These are phyloP conservation scores for Populus hybrid DNA, from an alignment of 441 rosid species.

Conservation along the genomic window DNA sequence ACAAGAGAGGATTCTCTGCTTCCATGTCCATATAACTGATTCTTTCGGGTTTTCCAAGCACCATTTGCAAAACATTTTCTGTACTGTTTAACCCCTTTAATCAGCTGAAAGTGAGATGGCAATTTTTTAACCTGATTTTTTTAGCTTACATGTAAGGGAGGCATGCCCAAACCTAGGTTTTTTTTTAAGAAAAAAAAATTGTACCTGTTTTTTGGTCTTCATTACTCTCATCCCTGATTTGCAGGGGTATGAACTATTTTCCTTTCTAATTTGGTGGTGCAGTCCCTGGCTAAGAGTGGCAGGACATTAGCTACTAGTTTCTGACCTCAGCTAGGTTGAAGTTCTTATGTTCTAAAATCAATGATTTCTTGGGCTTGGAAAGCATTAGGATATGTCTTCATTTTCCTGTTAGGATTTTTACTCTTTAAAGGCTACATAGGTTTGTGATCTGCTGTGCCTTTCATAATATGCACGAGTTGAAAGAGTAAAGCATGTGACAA, in stretches of 20 bases:
- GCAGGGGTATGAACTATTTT: constrained; percentile 1
- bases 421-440: background rate
- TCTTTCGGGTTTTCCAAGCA: constrained; percentile 51
- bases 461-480: background rate
- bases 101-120: constrained; percentile 19
- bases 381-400: background rate
- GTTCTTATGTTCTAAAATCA: background rate
- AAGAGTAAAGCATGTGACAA: background rate
- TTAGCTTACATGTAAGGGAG: background rate
- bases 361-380: background rate
- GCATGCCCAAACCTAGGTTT: background rate
- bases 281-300: constrained; percentile 1
- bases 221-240: constrained; percentile 9
- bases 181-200: background rate
- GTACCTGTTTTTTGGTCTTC: constrained; percentile 1
- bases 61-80: constrained; percentile 20
- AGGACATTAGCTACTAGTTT: background rate
- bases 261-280: background rate
- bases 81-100: constrained; percentile 14
- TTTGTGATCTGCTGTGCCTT: background rate
- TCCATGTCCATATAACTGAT: constrained; percentile 53
- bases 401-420: background rate
- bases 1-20: constrained; percentile 49
- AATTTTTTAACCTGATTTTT: background rate
- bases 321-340: constrained; percentile 11